A percentile compares a stretch with the other conserved stretches of the same genome.
Evolutionary conservation across 2,329 filamentous ascomycete genomes (phyloP).

Genomic region (Ophiostoma ips): DNA sequence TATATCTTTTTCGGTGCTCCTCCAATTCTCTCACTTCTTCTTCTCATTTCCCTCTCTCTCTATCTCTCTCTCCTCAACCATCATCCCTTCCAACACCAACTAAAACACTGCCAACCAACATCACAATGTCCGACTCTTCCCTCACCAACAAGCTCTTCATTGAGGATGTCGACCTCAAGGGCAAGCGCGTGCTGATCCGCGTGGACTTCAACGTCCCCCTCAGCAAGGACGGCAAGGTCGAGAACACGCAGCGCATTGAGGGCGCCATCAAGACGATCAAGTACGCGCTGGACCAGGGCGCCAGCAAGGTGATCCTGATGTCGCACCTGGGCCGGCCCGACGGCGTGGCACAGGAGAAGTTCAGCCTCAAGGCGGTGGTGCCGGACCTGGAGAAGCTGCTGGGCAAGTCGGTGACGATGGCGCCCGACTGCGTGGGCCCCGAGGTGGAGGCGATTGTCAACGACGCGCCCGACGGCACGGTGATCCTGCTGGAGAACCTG

Average conservation of each 20-base stretch:
- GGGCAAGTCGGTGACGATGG: conserved; percentile 68
- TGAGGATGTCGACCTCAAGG: conserved; percentile 91
- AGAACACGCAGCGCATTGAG: conserved; percentile 96
- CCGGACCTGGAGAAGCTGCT: conserved; percentile 85
- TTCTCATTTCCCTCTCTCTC: background rate
- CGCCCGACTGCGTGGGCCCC: conserved; percentile 77
- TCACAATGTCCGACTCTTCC: conserved; percentile 56
- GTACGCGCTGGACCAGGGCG: conserved; percentile 77
- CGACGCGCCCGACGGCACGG: conserved; percentile 64
- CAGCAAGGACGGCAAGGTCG: conserved; percentile 82
- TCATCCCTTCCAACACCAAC: background rate
- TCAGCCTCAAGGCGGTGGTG: conserved; percentile 85
- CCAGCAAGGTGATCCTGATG: conserved; percentile 92
- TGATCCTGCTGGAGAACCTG: conserved; percentile 92
- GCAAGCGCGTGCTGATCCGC: conserved; percentile 93
- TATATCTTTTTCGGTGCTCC: background rate
- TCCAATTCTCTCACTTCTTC: background rate
- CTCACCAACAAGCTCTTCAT: conserved; percentile 97
- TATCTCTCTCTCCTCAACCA: background rate
- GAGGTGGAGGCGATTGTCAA: conserved; percentile 84
- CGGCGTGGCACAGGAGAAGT: conserved; percentile 80
- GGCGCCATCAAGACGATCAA: conserved; percentile 93
- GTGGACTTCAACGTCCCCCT: conserved; percentile 99
- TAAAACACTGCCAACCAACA: background rate
- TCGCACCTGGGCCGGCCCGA: conserved; percentile 95